phyloP scores from a whole-genome alignment of 257 asterid species.

The Cynanchum wilfordii region DNA sequence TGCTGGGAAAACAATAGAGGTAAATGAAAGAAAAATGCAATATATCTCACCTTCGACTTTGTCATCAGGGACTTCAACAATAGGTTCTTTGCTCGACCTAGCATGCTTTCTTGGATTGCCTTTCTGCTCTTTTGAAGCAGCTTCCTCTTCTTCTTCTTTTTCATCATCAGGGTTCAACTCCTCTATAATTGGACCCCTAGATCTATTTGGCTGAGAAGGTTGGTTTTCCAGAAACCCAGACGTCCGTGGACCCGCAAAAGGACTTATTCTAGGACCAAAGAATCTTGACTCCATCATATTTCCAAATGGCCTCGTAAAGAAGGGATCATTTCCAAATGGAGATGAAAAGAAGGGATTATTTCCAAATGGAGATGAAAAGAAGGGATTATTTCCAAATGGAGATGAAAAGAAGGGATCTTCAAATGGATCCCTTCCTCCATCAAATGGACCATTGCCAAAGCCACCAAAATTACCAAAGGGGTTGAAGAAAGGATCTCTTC shows the following conservation, averaged over 20 bases:
- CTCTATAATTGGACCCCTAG: slow-evolving; percentile 80
- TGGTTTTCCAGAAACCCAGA: slow-evolving; percentile 46
- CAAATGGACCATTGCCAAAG: slow-evolving; percentile 40
- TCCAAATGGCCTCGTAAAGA: slow-evolving; percentile 66
- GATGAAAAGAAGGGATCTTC: no score
- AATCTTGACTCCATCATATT: slow-evolving; percentile 33
- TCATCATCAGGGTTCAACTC: slow-evolving; percentile 89
- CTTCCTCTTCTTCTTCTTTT: slow-evolving; percentile 32
- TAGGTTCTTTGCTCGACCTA: slow-evolving; percentile 62
- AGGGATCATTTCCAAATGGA: slow-evolving; percentile 81
- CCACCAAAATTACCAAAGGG: slow-evolving; percentile 45
- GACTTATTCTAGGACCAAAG: slow-evolving; percentile 10
- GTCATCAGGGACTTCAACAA: slow-evolving; percentile 69
- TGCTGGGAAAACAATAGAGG: neutral
- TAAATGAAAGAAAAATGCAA: slow-evolving; percentile 2
- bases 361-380: no score
- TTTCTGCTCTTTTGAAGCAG: slow-evolving; percentile 24
- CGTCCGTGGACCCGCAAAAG: slow-evolving; percentile 27
- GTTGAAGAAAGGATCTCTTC: slow-evolving; percentile 63
- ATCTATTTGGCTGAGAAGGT: slow-evolving; percentile 36
- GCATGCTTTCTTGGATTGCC: slow-evolving; percentile 70
- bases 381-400: no score
- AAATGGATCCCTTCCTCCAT: slow-evolving; percentile 80
- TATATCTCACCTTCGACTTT: slow-evolving; percentile 49
- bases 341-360: slow-evolving; percentile 75